Evolutionary conservation across 2,329 filamentous ascomycete species (phyloP).

Genomic region (Penicillium sp.): DNA sequence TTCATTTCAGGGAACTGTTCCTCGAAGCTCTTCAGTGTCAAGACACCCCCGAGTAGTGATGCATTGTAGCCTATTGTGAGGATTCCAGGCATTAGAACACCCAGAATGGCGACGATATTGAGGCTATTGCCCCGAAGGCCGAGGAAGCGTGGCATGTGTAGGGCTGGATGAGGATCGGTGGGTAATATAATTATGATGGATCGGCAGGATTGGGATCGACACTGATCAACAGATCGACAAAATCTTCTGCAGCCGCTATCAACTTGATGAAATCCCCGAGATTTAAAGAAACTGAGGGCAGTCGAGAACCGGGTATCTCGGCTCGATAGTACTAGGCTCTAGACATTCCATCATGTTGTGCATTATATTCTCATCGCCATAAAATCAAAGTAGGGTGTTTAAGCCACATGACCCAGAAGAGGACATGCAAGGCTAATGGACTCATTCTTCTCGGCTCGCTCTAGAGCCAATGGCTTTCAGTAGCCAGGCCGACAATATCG

Average conservation of each 20-base stretch:
- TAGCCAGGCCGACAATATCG: not conserved
- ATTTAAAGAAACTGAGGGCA: not conserved
- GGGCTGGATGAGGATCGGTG: slow-evolving; percentile 6
- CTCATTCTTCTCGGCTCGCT: not conserved
- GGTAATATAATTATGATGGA: not conserved
- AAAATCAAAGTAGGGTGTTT: not conserved
- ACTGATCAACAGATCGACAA: not conserved
- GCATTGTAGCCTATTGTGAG: slow-evolving; percentile 24
- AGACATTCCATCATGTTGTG: not conserved
- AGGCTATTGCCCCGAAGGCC: slow-evolving; percentile 25
- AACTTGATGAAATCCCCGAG: not conserved
- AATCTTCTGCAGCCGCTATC: not conserved
- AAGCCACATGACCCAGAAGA: not conserved
- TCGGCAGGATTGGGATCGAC: slow-evolving; percentile 7
- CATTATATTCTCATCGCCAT: not conserved
- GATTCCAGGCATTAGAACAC: slow-evolving; percentile 25
- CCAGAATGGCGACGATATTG: slow-evolving; percentile 21
- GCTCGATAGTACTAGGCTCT: not conserved
- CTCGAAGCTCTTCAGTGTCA: slow-evolving; percentile 20
- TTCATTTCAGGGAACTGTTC: slow-evolving; percentile 22
- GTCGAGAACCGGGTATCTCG: not conserved
- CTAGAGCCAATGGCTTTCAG: not conserved
- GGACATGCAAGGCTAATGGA: not conserved
- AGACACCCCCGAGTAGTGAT: slow-evolving; percentile 21
- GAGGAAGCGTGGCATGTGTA: slow-evolving; percentile 20